Evolutionary conservation across 345 rosid genomes (phyloP).

Genomic region (Schrenkiella parvula): DNA sequence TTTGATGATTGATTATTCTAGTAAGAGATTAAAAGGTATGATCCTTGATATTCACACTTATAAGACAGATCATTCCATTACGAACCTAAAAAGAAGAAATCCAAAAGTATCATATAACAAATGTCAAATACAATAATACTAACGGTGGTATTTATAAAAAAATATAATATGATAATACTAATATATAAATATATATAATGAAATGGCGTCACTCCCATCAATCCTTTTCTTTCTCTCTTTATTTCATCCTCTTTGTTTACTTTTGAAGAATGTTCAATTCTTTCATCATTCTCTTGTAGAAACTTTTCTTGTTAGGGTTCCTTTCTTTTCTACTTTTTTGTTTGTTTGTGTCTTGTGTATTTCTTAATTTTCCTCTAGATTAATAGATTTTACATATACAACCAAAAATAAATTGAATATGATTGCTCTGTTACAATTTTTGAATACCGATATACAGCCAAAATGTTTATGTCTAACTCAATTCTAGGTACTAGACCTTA

Average conservation of each 20-base stretch:
- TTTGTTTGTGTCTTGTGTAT: not conserved
- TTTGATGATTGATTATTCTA: not conserved
- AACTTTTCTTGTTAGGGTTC: slow-evolving; percentile 29
- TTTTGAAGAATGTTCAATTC: slow-evolving; percentile 50
- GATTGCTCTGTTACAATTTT: not conserved
- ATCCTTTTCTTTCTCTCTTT: slow-evolving; percentile 35
- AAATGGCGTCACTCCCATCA: slow-evolving; percentile 30
- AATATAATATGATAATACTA: not conserved
- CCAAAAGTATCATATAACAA: not conserved
- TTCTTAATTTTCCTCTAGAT: not conserved
- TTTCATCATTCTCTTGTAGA: slow-evolving; percentile 64
- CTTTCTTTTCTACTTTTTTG: slow-evolving; percentile 2
- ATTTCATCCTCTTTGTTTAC: slow-evolving; percentile 32
- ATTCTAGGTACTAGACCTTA: not conserved
- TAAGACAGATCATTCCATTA: not conserved
- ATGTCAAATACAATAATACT: not conserved
- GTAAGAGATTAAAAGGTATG: not conserved
- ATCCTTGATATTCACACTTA: slow-evolving; percentile 3
- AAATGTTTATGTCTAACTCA: not conserved
- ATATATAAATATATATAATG: not conserved
- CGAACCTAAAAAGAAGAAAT: not conserved
- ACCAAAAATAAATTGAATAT: not conserved
- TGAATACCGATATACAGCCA: not conserved
- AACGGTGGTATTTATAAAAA: slow-evolving; percentile 22
- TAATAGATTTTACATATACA: not conserved